phyloP scores from a whole-genome alignment of 106 monocot genomes.

The Dendrobium chrysotoxum region DNA sequence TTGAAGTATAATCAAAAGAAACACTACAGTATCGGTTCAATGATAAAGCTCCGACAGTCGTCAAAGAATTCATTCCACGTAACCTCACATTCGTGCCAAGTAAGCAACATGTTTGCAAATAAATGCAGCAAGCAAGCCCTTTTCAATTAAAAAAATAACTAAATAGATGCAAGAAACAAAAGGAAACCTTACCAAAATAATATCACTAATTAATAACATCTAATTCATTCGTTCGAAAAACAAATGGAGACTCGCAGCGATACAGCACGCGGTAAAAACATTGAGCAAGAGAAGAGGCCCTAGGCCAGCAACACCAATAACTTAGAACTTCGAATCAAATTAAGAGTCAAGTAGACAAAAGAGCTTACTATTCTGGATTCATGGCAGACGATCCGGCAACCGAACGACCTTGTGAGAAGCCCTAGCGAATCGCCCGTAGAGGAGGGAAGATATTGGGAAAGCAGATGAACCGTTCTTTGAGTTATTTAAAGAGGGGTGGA shows the following conservation, averaged over 20 bases:
- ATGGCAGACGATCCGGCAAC: neutral
- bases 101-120: neutral
- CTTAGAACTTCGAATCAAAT: neutral
- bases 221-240: neutral
- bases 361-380: constrained; percentile 10
- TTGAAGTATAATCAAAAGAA: neutral
- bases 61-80: neutral
- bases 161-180: neutral
- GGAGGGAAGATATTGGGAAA: neutral
- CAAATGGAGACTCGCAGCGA: neutral
- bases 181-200: neutral
- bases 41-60: neutral
- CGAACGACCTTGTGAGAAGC: neutral
- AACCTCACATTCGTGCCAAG: neutral
- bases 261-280: neutral
- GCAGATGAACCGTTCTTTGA: neutral
- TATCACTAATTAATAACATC: neutral
- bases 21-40: neutral
- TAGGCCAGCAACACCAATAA: neutral
- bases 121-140: neutral
- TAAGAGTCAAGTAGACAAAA: neutral
- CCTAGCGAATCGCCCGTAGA: neutral
- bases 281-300: neutral
- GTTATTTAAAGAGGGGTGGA: neutral
- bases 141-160: neutral